A percentile compares a stretch with the other conserved stretches of the same genome.
phyloP scores from a whole-genome alignment of 495 filamentous ascomycete species.

The Umbilicaria muhlenbergii region DNA sequence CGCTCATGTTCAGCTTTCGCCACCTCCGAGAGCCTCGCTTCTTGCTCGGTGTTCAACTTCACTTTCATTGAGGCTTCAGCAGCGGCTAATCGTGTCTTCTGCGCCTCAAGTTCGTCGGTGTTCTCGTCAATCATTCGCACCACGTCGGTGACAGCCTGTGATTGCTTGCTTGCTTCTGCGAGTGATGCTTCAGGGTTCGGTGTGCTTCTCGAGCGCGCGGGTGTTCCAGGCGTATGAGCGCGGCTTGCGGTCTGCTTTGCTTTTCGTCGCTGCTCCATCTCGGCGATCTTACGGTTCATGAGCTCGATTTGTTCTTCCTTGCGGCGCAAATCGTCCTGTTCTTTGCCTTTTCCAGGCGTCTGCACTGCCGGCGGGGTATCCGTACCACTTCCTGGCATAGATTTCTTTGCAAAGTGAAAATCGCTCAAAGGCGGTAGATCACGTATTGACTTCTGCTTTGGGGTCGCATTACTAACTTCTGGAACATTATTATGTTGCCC shows the following conservation, averaged over 20 bases:
- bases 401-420: conserved; percentile 19
- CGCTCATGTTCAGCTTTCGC: conserved; percentile 3
- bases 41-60: too few species aligned
- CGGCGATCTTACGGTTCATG: conserved; percentile 61
- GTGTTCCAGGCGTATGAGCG: conserved; percentile 21
- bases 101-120: too few species aligned
- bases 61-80: too few species aligned
- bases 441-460: conserved; percentile 14
- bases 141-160: too few species aligned
- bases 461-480: background rate
- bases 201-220: conserved; percentile 11
- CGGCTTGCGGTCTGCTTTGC: conserved; percentile 30
- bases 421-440: conserved; percentile 30
- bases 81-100: too few species aligned
- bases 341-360: conserved; percentile 17
- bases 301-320: conserved; percentile 58
- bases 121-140: too few species aligned
- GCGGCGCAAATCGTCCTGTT: conserved; percentile 40
- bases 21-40: background rate
- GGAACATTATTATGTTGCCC: background rate
- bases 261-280: conserved; percentile 54
- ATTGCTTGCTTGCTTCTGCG: too few species aligned
- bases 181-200: background rate
- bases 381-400: conserved; percentile 16
- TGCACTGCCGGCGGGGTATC: conserved; percentile 20